These are phyloP conservation scores for Ustilago tritici DNA, from an alignment of 1,284 basidiomycete genomes.

Conservation along the genomic window DNA sequence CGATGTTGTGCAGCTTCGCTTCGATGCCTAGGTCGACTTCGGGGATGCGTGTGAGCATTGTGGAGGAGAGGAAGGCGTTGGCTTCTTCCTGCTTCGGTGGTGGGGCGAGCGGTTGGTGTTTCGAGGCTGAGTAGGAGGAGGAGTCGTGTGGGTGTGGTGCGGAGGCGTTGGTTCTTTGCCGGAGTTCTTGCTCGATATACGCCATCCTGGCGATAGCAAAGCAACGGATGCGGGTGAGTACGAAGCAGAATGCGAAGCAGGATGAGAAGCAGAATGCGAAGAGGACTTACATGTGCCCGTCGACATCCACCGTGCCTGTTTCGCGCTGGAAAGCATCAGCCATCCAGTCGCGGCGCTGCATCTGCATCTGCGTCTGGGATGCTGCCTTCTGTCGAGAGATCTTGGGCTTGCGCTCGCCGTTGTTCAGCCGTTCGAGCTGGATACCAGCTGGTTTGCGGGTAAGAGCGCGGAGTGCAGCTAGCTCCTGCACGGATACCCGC, in stretches of 20 bases:
- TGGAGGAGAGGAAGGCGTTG: too few species aligned
- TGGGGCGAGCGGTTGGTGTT: conserved; percentile 71
- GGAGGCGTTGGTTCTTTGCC: conserved; percentile 73
- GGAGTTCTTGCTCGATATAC: conserved; percentile 93
- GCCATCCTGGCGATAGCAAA: conserved; percentile 80
- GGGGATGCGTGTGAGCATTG: conserved; percentile 58
- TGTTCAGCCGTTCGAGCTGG: conserved; percentile 83
- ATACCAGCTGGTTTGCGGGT: conserved; percentile 81
- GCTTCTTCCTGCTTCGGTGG: too few species aligned
- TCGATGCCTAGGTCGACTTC: conserved; percentile 77
- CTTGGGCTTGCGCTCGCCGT: conserved; percentile 84
- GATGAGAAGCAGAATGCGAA: neutral
- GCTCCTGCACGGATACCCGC: conserved; percentile 76
- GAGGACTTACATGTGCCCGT: conserved; percentile 92
- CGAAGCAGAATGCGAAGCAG: neutral
- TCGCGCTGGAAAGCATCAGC: conserved; percentile 84
- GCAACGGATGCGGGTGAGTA: neutral
- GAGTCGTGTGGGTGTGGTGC: neutral
- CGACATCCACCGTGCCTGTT: conserved; percentile 93
- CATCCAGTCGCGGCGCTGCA: conserved; percentile 43
- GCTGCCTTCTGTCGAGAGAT: conserved; percentile 70
- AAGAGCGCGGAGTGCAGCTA: conserved; percentile 85
- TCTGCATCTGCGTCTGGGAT: conserved; percentile 36
- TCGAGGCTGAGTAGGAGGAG: neutral
- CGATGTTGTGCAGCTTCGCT: neutral